Base-by-base conservation (phyloP, 2,329 filamentous ascomycete species). In the Orbilia blumenaviensis region DNA sequence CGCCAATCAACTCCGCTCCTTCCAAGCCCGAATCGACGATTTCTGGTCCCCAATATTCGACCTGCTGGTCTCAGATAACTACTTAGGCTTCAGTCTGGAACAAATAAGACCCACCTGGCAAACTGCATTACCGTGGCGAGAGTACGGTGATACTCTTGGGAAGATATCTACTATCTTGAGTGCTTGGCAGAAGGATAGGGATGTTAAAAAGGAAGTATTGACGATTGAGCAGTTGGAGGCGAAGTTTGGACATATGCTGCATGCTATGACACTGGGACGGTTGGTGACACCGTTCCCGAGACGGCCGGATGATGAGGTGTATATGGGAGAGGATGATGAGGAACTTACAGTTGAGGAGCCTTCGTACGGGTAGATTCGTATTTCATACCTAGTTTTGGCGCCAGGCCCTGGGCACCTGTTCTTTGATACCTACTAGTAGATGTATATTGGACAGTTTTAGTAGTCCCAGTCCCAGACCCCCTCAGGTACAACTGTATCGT, bases 41-140 rank as follows among this genome's bases (percentile, higher is more conserved):
- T 54, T 54, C 48, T 54, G 27, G 48, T 54, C 48, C 12, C 27
- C 48, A 10, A 34, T 54, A 34, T 54, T 54, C 48, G 48, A 54
- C 27, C n/a, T 54, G 1, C 12, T 54, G 2, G 25, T 16, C 29
- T 54, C 48, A 2, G 23, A 34, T 1, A 10, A n/a, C 4, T 54
- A 54, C 7, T 8, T 54, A 12, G 48, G 27, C 1, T 21, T 54
- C 16, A 54, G 16, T 4, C 48, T 34, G 2, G 48, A 54, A 2
- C 48, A 54, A 21, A n/a, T 34, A 18, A 54, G 25, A 21, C 48
- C 48, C n/a, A 16, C 29, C 1, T 54, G 48, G 48, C 48, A 54
- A n/a, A 29, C 34, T 21, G 48, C 27, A 0, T 36, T 36, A 16
- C 48, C 27, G 1, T 54, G 48, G 48, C 16, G 48, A 14, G 48